Evolutionary conservation across 257 asterid species (phyloP).

Genomic region (Cinchona pubescens): DNA sequence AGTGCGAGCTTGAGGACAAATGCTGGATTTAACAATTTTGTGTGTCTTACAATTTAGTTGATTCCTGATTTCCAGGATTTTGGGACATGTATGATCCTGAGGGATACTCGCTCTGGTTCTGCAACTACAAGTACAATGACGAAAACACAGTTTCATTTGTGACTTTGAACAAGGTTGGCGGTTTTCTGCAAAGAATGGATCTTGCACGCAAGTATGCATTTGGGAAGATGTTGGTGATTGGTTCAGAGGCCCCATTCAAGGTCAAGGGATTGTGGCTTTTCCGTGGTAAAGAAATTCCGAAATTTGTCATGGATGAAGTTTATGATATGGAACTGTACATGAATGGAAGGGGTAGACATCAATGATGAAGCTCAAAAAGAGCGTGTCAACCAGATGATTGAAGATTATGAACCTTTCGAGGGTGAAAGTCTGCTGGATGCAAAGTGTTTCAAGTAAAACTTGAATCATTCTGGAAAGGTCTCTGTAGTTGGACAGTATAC

Average conservation of each 20-base stretch:
- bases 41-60: not conserved
- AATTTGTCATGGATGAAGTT: conserved; percentile 72
- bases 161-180: conserved; percentile 88
- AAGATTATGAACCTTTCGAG: conserved; percentile 87
- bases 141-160: conserved; percentile 85
- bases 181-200: conserved; percentile 94
- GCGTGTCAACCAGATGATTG: conserved; percentile 86
- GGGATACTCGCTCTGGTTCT: conserved; percentile 97
- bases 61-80: conserved; percentile 50
- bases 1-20: not conserved
- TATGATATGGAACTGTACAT: conserved; percentile 91
- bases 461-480: not conserved
- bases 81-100: conserved; percentile 99
- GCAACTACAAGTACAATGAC: conserved; percentile 88
- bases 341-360: conserved; percentile 79
- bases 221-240: conserved; percentile 89
- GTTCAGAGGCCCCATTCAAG: conserved; percentile 75
- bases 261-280: conserved; percentile 95
- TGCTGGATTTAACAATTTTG: not conserved
- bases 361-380: conserved; percentile 87
- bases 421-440: conserved; percentile 85
- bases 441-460: conserved; percentile 76
- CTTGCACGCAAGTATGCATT: conserved; percentile 88
- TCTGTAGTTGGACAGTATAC: not conserved
- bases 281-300: conserved; percentile 78